Percentiles rank a stretch among this genome's conserved stretches.
Evolutionary conservation across 768 basidiomycete species (phyloP).

Genomic region (Naganishia friedmannii): DNA sequence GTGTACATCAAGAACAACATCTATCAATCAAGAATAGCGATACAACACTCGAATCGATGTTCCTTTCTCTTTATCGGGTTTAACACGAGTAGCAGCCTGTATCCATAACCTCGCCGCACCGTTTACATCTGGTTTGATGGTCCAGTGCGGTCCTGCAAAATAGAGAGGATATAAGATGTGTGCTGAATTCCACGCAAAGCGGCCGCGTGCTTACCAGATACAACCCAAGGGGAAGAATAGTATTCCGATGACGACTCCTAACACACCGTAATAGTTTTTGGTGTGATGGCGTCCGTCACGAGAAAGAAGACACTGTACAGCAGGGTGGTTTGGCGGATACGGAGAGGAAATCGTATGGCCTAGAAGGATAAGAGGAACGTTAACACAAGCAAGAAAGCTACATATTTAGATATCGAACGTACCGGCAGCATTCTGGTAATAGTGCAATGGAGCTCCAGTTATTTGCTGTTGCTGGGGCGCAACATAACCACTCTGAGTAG

Average conservation of each 20-base stretch:
- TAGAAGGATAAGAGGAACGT: neutral
- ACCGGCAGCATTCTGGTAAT: constrained; percentile 24
- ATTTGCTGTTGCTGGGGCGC: neutral
- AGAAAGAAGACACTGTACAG: constrained; percentile 11
- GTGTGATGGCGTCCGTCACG: constrained; percentile 9
- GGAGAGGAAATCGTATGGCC: constrained; percentile 21
- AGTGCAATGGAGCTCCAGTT: constrained; percentile 22
- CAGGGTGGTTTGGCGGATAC: constrained; percentile 12
- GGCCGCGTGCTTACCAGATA: constrained; percentile 12
- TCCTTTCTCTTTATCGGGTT: neutral
- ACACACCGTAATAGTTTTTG: constrained; percentile 4
- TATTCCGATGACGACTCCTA: constrained; percentile 24
- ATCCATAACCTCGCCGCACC: constrained; percentile 24
- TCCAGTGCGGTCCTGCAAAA: constrained; percentile 25
- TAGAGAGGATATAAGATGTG: neutral
- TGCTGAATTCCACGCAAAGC: neutral
- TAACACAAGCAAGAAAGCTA: neutral
- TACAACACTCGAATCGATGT: neutral
- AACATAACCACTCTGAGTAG: neutral
- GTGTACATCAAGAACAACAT: neutral
- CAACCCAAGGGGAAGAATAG: constrained; percentile 25
- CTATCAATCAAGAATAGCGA: neutral
- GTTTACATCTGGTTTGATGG: constrained; percentile 21
- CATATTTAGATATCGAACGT: neutral
- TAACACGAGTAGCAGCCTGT: constrained; percentile 28